These are phyloP conservation scores for Asterionellopsis glacialis DNA, from an alignment of 108 stramenopile genomes.

Conservation along the genomic window DNA sequence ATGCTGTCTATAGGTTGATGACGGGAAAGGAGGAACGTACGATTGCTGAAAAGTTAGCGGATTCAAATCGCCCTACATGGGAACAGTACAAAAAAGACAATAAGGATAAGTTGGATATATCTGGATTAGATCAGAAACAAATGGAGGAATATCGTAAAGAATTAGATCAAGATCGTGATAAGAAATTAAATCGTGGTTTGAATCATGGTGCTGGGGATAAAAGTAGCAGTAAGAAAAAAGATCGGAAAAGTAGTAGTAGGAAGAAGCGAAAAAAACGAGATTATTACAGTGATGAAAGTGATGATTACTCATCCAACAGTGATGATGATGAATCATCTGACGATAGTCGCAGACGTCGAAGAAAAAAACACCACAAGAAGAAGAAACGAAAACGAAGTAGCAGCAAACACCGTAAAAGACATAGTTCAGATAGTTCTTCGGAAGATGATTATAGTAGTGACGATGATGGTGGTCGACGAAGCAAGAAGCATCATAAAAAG, in stretches of 20 bases:
- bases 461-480: slow-evolving; percentile 27
- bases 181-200: slow-evolving; percentile 50
- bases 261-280: slow-evolving; percentile 6
- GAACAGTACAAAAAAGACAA: slow-evolving; percentile 98
- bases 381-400: slow-evolving; percentile 14
- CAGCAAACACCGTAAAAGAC: slow-evolving; percentile 23
- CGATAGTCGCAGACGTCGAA: slow-evolving; percentile 27
- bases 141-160: slow-evolving; percentile 93
- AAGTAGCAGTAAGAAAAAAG: slow-evolving; percentile 26
- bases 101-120: slow-evolving; percentile 88
- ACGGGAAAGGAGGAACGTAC: slow-evolving; percentile 89
- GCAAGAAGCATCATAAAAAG: slow-evolving; percentile 33
- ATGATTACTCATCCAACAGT: slow-evolving; percentile 12
- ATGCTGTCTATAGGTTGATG: slow-evolving; percentile 91
- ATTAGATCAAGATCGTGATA: slow-evolving; percentile 87
- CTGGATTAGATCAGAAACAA: slow-evolving; percentile 80
- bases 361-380: slow-evolving; percentile 43
- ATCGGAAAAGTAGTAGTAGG: slow-evolving; percentile 34
- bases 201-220: slow-evolving; percentile 51
- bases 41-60: slow-evolving; percentile 90
- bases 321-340: slow-evolving; percentile 15
- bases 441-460: slow-evolving; percentile 31
- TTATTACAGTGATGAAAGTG: slow-evolving; percentile 18
- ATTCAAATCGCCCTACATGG: slow-evolving; percentile 95
- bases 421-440: slow-evolving; percentile 9